Evolutionary conservation across 768 basidiomycete species (phyloP).

Genomic region (Tricholoma bakamatsutake): DNA sequence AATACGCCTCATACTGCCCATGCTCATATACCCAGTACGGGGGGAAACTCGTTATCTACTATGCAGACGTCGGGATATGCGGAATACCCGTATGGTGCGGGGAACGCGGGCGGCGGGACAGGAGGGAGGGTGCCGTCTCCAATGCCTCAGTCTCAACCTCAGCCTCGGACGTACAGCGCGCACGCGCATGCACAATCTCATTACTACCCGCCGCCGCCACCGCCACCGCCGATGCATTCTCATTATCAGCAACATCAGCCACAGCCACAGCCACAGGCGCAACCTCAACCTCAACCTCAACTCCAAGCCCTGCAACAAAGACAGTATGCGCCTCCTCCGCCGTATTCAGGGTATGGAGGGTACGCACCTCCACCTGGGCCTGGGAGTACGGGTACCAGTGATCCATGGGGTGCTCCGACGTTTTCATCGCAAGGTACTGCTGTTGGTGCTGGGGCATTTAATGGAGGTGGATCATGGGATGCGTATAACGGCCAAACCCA

Average conservation of each 20-base stretch:
- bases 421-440: not conserved
- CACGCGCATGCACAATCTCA: not conserved
- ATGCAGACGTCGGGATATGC: not conserved
- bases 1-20: not conserved
- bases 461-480: conserved; percentile 1
- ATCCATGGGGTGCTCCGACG: conserved; percentile 8
- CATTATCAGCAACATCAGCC: conserved; percentile 8
- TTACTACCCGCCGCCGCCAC: conserved; percentile 4
- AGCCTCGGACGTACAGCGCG: not conserved
- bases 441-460: not conserved
- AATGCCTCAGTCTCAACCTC: not conserved
- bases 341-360: conserved; percentile 2
- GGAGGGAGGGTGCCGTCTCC: not conserved
- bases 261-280: conserved; percentile 19
- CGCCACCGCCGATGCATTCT: not conserved
- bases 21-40: not conserved
- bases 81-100: not conserved
- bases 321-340: conserved; percentile 12
- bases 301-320: conserved; percentile 9
- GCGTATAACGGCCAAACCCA: conserved; percentile 2
- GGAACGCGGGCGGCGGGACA: not conserved
- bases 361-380: conserved; percentile 1
- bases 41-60: not conserved
- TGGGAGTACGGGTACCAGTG: conserved; percentile 5
- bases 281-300: conserved; percentile 16